A percentile compares a stretch with the other conserved stretches of the same genome.
Conservation (phyloP, 352 stramenopile genomes). For the Peronospora destructor region DNA sequence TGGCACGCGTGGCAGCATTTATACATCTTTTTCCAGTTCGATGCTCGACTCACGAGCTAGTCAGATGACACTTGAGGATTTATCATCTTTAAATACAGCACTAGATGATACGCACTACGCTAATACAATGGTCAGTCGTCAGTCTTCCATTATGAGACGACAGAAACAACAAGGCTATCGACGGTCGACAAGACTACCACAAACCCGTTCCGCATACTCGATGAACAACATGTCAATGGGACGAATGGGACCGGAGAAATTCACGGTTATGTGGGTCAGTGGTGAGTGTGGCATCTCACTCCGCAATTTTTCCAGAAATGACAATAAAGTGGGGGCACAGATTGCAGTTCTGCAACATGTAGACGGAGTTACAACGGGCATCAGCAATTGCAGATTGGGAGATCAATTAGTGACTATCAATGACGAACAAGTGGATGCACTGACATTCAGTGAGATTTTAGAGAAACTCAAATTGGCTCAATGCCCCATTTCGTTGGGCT, state of each 20-base stretch:
- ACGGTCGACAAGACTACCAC: conserved; percentile 6
- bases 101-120: conserved; percentile 19
- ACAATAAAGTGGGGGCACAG: conserved; percentile 68
- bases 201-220: conserved; percentile 11
- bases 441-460: conserved; percentile 67
- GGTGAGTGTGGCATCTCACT: conserved; percentile 81
- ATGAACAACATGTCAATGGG: conserved; percentile 3
- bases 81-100: conserved; percentile 15
- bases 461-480: conserved; percentile 67
- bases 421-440: conserved; percentile 48
- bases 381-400: conserved; percentile 65
- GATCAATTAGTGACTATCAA: conserved; percentile 76
- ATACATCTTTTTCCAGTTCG: conserved; percentile 35
- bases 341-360: conserved; percentile 76
- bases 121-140: conserved; percentile 29
- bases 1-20: conserved; percentile 33
- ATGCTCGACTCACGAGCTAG: conserved; percentile 26
- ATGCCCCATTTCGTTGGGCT: conserved; percentile 64
- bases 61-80: conserved; percentile 24
- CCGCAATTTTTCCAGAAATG: conserved; percentile 58
- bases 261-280: conserved; percentile 76
- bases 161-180: conserved; percentile 20
- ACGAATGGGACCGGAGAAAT: conserved; percentile 23
- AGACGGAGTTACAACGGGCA: conserved; percentile 68
- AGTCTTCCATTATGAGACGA: conserved; percentile 25